Base-by-base conservation (phyloP, 2,329 filamentous ascomycete species). In the Zelopaecilomyces penicillatus region DNA sequence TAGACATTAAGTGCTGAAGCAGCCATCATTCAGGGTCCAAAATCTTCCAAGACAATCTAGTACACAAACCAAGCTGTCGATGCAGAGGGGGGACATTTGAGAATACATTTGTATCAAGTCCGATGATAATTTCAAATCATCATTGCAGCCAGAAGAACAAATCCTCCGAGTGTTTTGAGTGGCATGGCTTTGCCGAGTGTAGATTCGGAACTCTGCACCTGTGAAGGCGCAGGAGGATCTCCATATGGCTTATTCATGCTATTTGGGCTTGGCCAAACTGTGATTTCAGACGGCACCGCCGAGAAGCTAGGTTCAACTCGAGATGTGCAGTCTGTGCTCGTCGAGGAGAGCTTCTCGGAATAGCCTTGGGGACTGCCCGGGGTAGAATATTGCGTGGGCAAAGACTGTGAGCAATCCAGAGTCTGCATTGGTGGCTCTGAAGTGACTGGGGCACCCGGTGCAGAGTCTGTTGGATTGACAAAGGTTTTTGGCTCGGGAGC, bases 151-250 rank as follows among this genome's bases (percentile, higher is more conserved):
- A 61, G 43, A 5, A 64, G 28, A 11, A 58, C 45, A 2, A 65
- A 39, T n/a, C 52, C 52, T 6, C 50, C 49, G 34, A 64, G 48
- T 2, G 43, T 50, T 5, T 46, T 39, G 7, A 63, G 39, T 4
- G 54, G 45, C 5, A 54, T 49, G 11, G 56, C 37, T 3, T 50
- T 49, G 19, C 52, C 50, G 11, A 46, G 52, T 1, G 42, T 52
- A 2, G 59, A 60, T 37, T 54, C 53, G 3, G 63, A 63, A 4
- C 54, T 49, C 5, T 49, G 50, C 3, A 65, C 55, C 27, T 50
- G 54, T 5, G 53, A 60, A 19, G 61, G 60, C 7, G 52, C 43
- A 11, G 52, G 51, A 6, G 55, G 52, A 7, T 50, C 45, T 6
- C 53, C 53, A 7, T 52, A 48, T 3, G 54, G 46, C 5, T 41